Conservation (phyloP, 1,139 yeast genomes). For the Yamadazyma spencermartinsiae region DNA sequence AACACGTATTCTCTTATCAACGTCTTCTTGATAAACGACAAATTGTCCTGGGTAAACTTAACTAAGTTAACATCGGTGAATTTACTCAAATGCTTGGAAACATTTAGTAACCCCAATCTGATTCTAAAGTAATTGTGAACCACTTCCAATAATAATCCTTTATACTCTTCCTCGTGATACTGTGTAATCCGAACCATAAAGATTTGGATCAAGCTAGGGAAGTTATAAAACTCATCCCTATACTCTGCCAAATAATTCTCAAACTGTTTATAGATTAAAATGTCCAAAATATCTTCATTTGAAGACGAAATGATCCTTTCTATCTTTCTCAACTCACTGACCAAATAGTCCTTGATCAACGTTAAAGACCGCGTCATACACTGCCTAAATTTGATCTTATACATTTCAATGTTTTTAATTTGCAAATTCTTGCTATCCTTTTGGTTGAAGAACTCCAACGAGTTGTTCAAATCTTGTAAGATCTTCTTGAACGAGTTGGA, state of each 20-base stretch:
- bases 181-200: slow-evolving; percentile 48
- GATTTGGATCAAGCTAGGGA: slow-evolving; percentile 50
- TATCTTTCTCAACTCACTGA: slow-evolving; percentile 51
- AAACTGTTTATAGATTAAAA: slow-evolving; percentile 54
- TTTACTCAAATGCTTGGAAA: slow-evolving; percentile 24
- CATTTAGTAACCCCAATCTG: slow-evolving; percentile 46
- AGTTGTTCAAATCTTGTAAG: slow-evolving; percentile 59
- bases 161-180: slow-evolving; percentile 62
- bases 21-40: slow-evolving; percentile 57
- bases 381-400: slow-evolving; percentile 73
- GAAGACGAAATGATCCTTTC: slow-evolving; percentile 42
- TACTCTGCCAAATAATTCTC: slow-evolving; percentile 28
- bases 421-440: slow-evolving; percentile 30
- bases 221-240: slow-evolving; percentile 23
- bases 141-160: slow-evolving; percentile 69
- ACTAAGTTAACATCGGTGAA: slow-evolving; percentile 36
- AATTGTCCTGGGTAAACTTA: slow-evolving; percentile 57
- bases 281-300: slow-evolving; percentile 12
- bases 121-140: slow-evolving; percentile 60
- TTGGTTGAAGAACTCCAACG: slow-evolving; percentile 32
- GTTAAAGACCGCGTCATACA: slow-evolving; percentile 84
- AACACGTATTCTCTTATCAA: slow-evolving; percentile 62
- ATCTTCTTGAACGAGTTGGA: slow-evolving; percentile 56
- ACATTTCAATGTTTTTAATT: slow-evolving; percentile 70
- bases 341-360: slow-evolving; percentile 67